Percentiles rank a stretch among this genome's conserved stretches.
Conservation (phyloP, 441 rosid genomes). For the Populus trichocarpa region DNA sequence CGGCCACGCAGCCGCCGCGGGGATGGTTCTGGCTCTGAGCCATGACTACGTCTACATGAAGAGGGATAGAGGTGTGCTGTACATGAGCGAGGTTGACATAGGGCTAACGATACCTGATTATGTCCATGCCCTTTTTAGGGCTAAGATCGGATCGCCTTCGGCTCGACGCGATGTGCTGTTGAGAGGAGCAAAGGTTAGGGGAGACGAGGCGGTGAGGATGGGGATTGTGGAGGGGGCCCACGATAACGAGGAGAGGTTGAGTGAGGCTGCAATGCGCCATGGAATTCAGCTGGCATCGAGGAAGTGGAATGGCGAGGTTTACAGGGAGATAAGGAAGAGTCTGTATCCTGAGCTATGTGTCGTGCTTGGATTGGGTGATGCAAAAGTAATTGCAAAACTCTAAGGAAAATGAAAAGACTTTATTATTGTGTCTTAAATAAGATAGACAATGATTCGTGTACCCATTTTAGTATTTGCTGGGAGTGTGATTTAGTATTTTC, state of each 20-base stretch:
- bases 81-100: constrained; percentile 66
- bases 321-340: constrained; percentile 54
- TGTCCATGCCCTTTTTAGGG: constrained; percentile 33
- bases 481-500: no score
- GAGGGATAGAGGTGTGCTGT: constrained; percentile 57
- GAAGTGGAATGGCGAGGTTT: constrained; percentile 51
- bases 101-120: constrained; percentile 59
- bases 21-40: constrained; percentile 46
- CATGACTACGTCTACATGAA: constrained; percentile 62
- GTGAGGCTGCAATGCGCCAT: constrained; percentile 34
- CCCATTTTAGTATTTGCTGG: background rate
- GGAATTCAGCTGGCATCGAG: constrained; percentile 40
- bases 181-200: constrained; percentile 50
- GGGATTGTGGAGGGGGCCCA: constrained; percentile 51
- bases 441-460: background rate
- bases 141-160: constrained; percentile 37
- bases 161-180: constrained; percentile 46
- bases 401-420: background rate
- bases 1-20: constrained; percentile 77
- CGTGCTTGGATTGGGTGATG: constrained; percentile 33
- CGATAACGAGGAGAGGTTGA: constrained; percentile 34
- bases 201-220: constrained; percentile 46
- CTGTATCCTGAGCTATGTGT: constrained; percentile 50
- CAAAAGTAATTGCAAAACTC: constrained; percentile 18
- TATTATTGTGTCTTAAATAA: background rate